Conservation (phyloP, 306 rosid species). For the Corylus americana region DNA sequence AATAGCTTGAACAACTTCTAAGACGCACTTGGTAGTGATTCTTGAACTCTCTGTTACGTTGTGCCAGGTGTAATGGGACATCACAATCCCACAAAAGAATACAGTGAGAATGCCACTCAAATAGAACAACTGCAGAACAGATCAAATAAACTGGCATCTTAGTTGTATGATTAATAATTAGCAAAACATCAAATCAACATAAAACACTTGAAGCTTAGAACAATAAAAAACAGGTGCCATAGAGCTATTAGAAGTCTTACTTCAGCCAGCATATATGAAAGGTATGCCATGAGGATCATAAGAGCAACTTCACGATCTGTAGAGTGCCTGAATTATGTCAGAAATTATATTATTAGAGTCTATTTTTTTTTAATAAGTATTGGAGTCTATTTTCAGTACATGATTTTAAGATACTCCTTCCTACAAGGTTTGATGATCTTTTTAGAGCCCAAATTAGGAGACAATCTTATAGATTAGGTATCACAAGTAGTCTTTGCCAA, state of each 20-base stretch:
- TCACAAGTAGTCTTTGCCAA: neutral
- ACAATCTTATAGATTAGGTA: neutral
- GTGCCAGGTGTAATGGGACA: constrained; percentile 99
- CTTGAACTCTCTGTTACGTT: constrained; percentile 95
- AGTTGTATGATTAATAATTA: constrained; percentile 8
- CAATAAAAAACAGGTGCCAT: neutral
- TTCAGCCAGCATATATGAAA: constrained; percentile 95
- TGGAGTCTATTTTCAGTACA: constrained; percentile 12
- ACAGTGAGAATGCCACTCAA: constrained; percentile 98
- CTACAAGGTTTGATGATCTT: neutral
- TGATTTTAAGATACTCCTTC: constrained; percentile 12
- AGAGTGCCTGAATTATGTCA: constrained; percentile 72
- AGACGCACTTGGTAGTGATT: constrained; percentile 81
- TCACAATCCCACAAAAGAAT: constrained; percentile 95
- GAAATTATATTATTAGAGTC: constrained; percentile 23
- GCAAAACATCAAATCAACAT: constrained; percentile 8
- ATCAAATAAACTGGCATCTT: constrained; percentile 24
- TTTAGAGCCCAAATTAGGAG: constrained; percentile 7
- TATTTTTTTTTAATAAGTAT: neutral
- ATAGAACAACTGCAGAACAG: constrained; percentile 68
- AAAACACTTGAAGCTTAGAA: constrained; percentile 14
- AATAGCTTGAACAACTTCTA: constrained; percentile 24
- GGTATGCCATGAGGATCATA: constrained; percentile 98
- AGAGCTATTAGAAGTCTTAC: constrained; percentile 50
- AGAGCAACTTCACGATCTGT: constrained; percentile 98